Base-by-base conservation (phyloP, 345 rosid species). In the Dipteronia dyeriana region DNA sequence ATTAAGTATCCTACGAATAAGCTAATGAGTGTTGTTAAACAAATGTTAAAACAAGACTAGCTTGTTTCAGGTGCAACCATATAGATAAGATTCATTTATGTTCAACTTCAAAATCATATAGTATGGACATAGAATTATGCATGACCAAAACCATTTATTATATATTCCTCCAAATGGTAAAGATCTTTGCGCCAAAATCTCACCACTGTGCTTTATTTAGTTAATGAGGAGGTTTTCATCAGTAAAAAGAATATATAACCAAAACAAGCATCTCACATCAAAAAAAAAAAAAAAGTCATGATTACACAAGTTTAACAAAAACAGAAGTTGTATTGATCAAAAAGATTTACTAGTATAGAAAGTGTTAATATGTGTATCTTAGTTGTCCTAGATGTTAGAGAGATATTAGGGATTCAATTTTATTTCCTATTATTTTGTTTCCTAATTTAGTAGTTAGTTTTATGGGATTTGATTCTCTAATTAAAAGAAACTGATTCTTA, bases 81-180 rank as follows among this genome's bases (percentile, higher is more conserved):
- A 65, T 64, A n/a, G 41, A 34, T 34, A 4, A 31, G 34, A 19
- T 54, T 1, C 51, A 23, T 66, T 56, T 72, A 29, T 63, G 17
- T 60, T 45, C 49, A 19, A 75, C 68, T 59, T 43, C 47, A 34
- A 75, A 62, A 62, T 60, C 45, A 66, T 17, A 25, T 23, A 7
- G 9, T 14, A 59, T 17, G 29, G 64, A n/a, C 10, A 16, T 60
- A 59, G 31, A 47, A 29, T 56, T 25, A 61, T 5, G 45, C 25
- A 60, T 62, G 17, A 26, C 5, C 31, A 59, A 17, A 70, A 70
- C 43, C n/a, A 19, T 9, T 22, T 23, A 26, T 5, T 5, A 63
- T 2, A 20, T 12, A 41, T 3, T 16, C 39, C 56, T 9, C 31
- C 60, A 69, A 14, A 22, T 63, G 43, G 13, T 19, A 11, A 23